Percentiles rank a stretch among this genome's conserved stretches.
These are phyloP conservation scores for Trichopus zeylanicus DNA, from an alignment of 116 monocot species.

Conservation along the genomic window DNA sequence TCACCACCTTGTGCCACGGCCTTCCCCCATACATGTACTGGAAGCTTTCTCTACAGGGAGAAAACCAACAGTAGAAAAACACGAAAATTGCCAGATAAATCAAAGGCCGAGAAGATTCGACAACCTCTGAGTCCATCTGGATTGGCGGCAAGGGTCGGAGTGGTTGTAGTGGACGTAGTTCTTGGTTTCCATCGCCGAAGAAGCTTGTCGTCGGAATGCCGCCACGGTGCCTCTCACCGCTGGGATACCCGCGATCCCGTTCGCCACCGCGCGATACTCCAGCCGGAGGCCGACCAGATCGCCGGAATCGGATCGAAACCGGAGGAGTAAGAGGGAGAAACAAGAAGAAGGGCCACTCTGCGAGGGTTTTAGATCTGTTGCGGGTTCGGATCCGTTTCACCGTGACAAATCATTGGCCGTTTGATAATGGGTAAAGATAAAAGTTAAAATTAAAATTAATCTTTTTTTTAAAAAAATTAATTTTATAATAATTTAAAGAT, in stretches of 20 bases:
- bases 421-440: too few species aligned
- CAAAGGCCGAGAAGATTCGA: not conserved
- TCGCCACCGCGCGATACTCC: too few species aligned
- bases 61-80: not conserved
- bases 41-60: slow-evolving; percentile 62
- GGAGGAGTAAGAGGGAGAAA: too few species aligned
- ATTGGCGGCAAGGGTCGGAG: slow-evolving; percentile 41
- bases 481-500: too few species aligned
- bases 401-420: too few species aligned
- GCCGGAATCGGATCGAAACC: too few species aligned
- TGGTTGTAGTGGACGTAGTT: slow-evolving; percentile 42
- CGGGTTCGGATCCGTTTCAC: too few species aligned
- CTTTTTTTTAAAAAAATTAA: too few species aligned
- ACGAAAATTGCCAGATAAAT: not conserved
- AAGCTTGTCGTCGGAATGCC: not conserved
- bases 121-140: slow-evolving; percentile 2
- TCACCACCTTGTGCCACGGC: slow-evolving; percentile 54
- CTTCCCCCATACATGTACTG: slow-evolving; percentile 60
- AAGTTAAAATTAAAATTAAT: too few species aligned
- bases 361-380: too few species aligned
- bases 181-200: not conserved
- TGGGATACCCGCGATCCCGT: not conserved
- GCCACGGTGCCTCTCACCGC: not conserved
- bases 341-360: too few species aligned
- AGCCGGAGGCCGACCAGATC: too few species aligned